Evolutionary conservation across 2,329 filamentous ascomycete genomes (phyloP), one percentile per base, ranked within the genome.

Genomic region (Ophiocordyceps robertsii): DNA sequence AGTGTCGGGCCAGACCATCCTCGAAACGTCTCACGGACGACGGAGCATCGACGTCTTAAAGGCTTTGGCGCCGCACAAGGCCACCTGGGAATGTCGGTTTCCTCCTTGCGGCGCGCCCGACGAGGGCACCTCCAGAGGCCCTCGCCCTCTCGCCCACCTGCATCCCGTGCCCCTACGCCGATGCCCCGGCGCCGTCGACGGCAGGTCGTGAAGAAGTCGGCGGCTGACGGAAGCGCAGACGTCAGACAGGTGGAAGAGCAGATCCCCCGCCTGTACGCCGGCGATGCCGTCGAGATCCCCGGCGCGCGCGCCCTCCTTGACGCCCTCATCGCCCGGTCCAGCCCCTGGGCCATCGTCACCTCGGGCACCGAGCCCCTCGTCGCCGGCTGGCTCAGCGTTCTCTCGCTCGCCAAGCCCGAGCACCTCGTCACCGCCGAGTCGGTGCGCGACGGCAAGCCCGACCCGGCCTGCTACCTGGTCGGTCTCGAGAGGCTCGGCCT

Each of bases 21-120:
- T 96, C 24, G 75, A 86, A 54, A 94, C 87, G 10, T 95, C 88
- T 6, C 92, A 98, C 63, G 92, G 92, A 47, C 78, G 90, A 46
- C 72, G 92, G 45, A 87, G 80, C 51, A 95, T 96, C 55, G 92
- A 98, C 54, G 79, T 84, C 3, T 71, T 98, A 45, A 76, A 76
- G 58, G 68, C 89, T 27, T 75, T 95, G 45, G 81, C 85, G 47
- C 84, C 87, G 14, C 80, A 84, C 52, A 86, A 87, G 58, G 92
- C 92, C 36, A 95, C 82, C 53, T 90, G 84, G 87, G 87, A 95
- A 49, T 95, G 87, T 93, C 65, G 66, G 84, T 76, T 16, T 17
- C 29, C 4, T 10, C 31, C 39, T 8, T 12, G 24, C 24, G 24
- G 24, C 24, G 24, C 24, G 24, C 24, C 24, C 6, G 24, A 6